Evolutionary conservation across 2,329 filamentous ascomycete genomes (phyloP).

Genomic region (Pleoardoris graminearum): DNA sequence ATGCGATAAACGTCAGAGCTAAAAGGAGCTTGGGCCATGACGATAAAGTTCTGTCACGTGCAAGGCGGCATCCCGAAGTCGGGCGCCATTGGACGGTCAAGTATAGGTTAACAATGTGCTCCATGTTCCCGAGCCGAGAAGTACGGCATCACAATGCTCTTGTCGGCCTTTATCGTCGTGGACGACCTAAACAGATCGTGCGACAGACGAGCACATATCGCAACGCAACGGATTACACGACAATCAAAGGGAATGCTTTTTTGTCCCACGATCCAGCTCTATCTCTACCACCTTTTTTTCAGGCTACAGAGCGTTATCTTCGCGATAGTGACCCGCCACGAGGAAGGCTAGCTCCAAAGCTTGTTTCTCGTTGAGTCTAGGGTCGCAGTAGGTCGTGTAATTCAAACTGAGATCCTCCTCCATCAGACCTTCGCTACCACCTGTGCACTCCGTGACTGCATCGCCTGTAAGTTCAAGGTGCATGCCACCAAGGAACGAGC

Average conservation of each 20-base stretch:
- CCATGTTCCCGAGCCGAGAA: too few species aligned
- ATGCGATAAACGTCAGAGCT: slow-evolving; percentile 24
- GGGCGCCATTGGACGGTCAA: too few species aligned
- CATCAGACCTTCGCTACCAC: slow-evolving; percentile 81
- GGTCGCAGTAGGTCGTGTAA: slow-evolving; percentile 96
- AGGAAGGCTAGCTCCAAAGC: slow-evolving; percentile 92
- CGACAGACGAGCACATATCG: too few species aligned
- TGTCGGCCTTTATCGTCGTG: too few species aligned
- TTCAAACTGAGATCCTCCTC: slow-evolving; percentile 88
- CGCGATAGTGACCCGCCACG: slow-evolving; percentile 78
- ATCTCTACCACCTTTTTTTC: neutral
- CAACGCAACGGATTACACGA: too few species aligned
- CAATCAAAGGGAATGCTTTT: too few species aligned
- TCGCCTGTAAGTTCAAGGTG: slow-evolving; percentile 96
- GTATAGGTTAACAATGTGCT: too few species aligned
- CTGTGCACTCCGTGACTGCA: slow-evolving; percentile 92
- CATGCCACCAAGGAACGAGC: slow-evolving; percentile 87
- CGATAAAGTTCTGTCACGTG: neutral
- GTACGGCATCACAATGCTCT: too few species aligned
- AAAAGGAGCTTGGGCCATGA: slow-evolving; percentile 16
- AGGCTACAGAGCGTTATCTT: slow-evolving; percentile 39
- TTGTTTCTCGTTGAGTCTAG: slow-evolving; percentile 95
- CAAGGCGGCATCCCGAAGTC: too few species aligned
- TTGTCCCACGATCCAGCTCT: too few species aligned
- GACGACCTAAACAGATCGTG: too few species aligned